Evolutionary conservation across 1,139 yeast species (phyloP), one percentile per base, ranked within the genome.

Genomic region (Eremothecium gossypii): DNA sequence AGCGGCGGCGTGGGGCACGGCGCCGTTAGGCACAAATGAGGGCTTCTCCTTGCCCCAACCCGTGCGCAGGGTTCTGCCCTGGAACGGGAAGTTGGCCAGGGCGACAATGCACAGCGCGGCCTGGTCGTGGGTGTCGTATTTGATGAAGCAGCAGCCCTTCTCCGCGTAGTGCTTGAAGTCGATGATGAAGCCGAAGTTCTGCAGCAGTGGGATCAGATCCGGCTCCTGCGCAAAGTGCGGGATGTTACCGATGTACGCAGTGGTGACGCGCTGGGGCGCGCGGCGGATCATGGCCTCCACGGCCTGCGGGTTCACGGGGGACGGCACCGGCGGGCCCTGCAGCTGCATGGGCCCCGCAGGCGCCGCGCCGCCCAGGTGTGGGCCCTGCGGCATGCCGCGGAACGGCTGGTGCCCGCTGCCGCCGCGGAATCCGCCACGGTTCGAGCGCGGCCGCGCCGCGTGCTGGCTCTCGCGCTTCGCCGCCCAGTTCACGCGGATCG

Each of bases 41-140:
- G 73, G 68, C 53, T 77, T 69, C 51, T 74, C 82, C 58, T 77
- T 83, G 40, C 95, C 95, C 96, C 96, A 86, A 28, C 94, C 93
- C 55, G 89, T 79, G 59, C 80, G 81, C 58, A 86, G 66, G 28
- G 83, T 81, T 59, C 95, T 73, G 20, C 95, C 95, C 58, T 82
- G 79, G 49, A 86, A 67, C 44, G 73, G 73, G 53, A 76, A 75
- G n/a, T 94, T 94, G 14, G 79, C 74, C 48, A 86, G 68, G 55
- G 83, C 91, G 26, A 82, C 83, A 54, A 86, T 85, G 41, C 95
- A 94, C 61, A 83, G 68, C 1, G 95, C 94, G 4, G 96, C 96
- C 48, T 85, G 70, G 55, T 85, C 95, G 62, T 86, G 96, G 37
- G 83, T 73, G 54, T 83, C 95, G 57, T 80, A 85, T 63, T 81